Conservation (phyloP, 2,329 filamentous ascomycete genomes). For the Aspergillus neotritici region DNA sequence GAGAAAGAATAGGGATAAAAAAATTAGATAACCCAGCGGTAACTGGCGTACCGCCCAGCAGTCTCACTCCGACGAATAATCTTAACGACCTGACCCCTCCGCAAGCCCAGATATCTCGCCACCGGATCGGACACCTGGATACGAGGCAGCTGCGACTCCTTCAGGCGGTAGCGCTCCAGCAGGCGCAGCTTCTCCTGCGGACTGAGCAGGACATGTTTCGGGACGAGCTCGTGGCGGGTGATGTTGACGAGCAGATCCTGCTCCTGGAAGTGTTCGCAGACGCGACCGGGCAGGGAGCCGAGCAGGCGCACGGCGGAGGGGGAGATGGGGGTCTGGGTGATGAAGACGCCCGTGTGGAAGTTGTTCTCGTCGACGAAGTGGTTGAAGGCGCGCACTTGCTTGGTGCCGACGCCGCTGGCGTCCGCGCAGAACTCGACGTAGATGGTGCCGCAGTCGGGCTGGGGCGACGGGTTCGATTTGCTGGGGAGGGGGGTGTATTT, state of each 20-base stretch:
- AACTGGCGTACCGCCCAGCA: slow-evolving; percentile 92
- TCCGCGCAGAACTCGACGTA: slow-evolving; percentile 89
- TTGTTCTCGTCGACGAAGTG: slow-evolving; percentile 72
- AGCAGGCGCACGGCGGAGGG: slow-evolving; percentile 83
- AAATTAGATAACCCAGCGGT: slow-evolving; percentile 59
- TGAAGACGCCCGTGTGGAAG: slow-evolving; percentile 85
- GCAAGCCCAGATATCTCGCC: slow-evolving; percentile 82
- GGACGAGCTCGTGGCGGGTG: slow-evolving; percentile 93
- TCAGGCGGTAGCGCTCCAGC: slow-evolving; percentile 83
- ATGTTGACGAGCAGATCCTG: slow-evolving; percentile 97
- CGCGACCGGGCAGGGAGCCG: slow-evolving; percentile 67
- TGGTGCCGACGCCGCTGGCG: slow-evolving; percentile 69
- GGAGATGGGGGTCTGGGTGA: slow-evolving; percentile 76
- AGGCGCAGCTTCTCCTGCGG: slow-evolving; percentile 82
- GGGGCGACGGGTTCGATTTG: slow-evolving; percentile 64
- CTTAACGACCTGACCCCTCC: slow-evolving; percentile 92
- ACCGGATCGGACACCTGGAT: slow-evolving; percentile 91
- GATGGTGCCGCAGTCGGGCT: slow-evolving; percentile 74
- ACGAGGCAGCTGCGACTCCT: slow-evolving; percentile 93
- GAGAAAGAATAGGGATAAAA: not conserved
- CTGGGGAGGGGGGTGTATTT: slow-evolving; percentile 72
- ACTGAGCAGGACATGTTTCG: slow-evolving; percentile 84
- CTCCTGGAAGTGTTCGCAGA: slow-evolving; percentile 93
- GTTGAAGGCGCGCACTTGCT: slow-evolving; percentile 86
- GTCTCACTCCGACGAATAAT: slow-evolving; percentile 96